Conservation (phyloP, 768 basidiomycete genomes). For the Trametes cinnabarina region DNA sequence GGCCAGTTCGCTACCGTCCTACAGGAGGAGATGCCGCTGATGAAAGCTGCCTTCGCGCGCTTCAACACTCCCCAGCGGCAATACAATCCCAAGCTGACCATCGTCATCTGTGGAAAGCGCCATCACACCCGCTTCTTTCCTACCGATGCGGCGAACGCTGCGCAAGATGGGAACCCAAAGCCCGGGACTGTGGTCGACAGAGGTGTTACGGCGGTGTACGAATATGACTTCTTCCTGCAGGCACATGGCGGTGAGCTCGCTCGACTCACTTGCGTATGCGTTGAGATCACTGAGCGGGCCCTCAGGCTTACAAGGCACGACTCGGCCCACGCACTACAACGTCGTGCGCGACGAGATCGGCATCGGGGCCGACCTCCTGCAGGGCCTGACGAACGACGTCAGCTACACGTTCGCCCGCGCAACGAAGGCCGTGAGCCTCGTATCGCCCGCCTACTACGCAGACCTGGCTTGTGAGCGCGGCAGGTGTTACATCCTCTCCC, state of each 20-base stretch:
- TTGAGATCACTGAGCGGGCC: constrained; percentile 11
- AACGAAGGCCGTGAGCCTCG: constrained; percentile 50
- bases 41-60: constrained; percentile 41
- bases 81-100: constrained; percentile 49
- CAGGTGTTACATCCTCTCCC: constrained; percentile 49
- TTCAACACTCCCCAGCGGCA: constrained; percentile 35
- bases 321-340: constrained; percentile 54
- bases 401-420: constrained; percentile 59
- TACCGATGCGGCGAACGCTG: constrained; percentile 41
- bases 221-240: constrained; percentile 57
- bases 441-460: constrained; percentile 46
- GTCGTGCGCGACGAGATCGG: constrained; percentile 53
- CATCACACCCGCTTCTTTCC: constrained; percentile 60
- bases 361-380: constrained; percentile 48
- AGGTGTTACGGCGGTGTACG: constrained; percentile 52
- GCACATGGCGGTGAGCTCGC: constrained; percentile 23
- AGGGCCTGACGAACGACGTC: constrained; percentile 53
- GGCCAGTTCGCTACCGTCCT: constrained; percentile 51
- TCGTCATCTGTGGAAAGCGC: constrained; percentile 57
- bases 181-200: constrained; percentile 56
- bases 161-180: constrained; percentile 47
- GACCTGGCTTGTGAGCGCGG: constrained; percentile 54
- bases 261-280: not conserved
- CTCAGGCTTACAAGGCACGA: constrained; percentile 47
- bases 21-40: constrained; percentile 42